Conservation (phyloP, 2,329 filamentous ascomycete species). For the Alternaria ethzedia region DNA sequence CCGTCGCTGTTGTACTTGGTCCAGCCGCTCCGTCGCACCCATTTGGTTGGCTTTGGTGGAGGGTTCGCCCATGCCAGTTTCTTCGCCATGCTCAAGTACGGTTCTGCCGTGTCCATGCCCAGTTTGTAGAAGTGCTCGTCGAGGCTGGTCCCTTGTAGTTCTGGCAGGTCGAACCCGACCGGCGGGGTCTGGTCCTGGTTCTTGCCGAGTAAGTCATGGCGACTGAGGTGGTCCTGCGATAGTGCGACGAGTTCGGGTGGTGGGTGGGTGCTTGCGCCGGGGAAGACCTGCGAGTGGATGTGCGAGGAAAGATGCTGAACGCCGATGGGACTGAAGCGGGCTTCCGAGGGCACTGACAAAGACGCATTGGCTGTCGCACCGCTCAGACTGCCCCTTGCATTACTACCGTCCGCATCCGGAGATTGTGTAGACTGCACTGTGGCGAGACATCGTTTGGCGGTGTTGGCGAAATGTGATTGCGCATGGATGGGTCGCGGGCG, state of each 20-base stretch:
- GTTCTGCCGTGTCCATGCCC: slow-evolving; percentile 84
- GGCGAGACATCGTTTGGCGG: slow-evolving; percentile 33
- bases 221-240: slow-evolving; percentile 78
- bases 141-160: slow-evolving; percentile 77
- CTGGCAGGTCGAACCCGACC: slow-evolving; percentile 84
- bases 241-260: slow-evolving; percentile 77
- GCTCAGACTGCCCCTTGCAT: slow-evolving; percentile 20
- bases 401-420: slow-evolving; percentile 6
- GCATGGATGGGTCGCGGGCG: slow-evolving; percentile 23
- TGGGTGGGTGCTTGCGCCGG: slow-evolving; percentile 59
- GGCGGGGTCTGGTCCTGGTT: slow-evolving; percentile 77
- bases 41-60: slow-evolving; percentile 70
- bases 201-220: slow-evolving; percentile 89
- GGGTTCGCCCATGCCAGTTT: slow-evolving; percentile 69
- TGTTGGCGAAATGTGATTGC: slow-evolving; percentile 16
- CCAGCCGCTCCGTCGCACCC: slow-evolving; percentile 85
- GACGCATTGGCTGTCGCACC: slow-evolving; percentile 15
- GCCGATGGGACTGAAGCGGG: slow-evolving; percentile 89
- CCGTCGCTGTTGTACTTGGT: slow-evolving; percentile 87
- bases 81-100: slow-evolving; percentile 78
- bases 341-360: slow-evolving; percentile 52
- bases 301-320: slow-evolving; percentile 90
- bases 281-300: slow-evolving; percentile 85
- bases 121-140: slow-evolving; percentile 95
- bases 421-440: slow-evolving; percentile 16